Conservation (phyloP, 1,284 basidiomycete genomes). For the Xerocomus amazonicus region DNA sequence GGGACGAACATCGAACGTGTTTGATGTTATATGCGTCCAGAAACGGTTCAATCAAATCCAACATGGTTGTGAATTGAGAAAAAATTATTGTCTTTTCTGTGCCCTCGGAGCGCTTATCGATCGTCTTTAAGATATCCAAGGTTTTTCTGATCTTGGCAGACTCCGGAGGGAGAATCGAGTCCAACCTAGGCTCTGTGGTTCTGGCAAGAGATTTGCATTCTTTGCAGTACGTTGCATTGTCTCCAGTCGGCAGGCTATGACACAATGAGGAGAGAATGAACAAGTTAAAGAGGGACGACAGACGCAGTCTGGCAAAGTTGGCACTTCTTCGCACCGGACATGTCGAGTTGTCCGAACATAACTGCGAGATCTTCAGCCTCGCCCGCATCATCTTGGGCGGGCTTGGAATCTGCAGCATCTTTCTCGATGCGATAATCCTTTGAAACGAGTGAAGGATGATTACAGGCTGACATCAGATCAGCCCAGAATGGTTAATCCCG, state of each 20-base stretch:
- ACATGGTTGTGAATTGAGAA: slow-evolving; percentile 88
- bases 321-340: slow-evolving; percentile 61
- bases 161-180: slow-evolving; percentile 49
- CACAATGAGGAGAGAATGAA: slow-evolving; percentile 5
- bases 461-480: slow-evolving; percentile 62
- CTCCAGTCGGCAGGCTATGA: slow-evolving; percentile 38
- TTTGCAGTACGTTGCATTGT: slow-evolving; percentile 49
- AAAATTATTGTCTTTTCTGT: slow-evolving; percentile 90
- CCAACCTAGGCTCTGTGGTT: slow-evolving; percentile 33
- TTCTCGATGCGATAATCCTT: slow-evolving; percentile 70
- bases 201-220: slow-evolving; percentile 55
- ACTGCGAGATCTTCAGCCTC: slow-evolving; percentile 68
- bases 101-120: slow-evolving; percentile 58
- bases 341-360: slow-evolving; percentile 68
- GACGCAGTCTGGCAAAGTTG: slow-evolving; percentile 71
- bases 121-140: slow-evolving; percentile 65
- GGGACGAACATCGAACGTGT: slow-evolving; percentile 72
- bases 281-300: slow-evolving; percentile 28
- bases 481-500: not conserved
- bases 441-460: slow-evolving; percentile 80
- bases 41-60: slow-evolving; percentile 85
- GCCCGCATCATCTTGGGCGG: slow-evolving; percentile 49
- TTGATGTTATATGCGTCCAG: slow-evolving; percentile 60
- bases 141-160: slow-evolving; percentile 91
- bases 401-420: slow-evolving; percentile 68